Base-by-base conservation (phyloP, 2,329 filamentous ascomycete genomes). In the Talaromyces sp. region DNA sequence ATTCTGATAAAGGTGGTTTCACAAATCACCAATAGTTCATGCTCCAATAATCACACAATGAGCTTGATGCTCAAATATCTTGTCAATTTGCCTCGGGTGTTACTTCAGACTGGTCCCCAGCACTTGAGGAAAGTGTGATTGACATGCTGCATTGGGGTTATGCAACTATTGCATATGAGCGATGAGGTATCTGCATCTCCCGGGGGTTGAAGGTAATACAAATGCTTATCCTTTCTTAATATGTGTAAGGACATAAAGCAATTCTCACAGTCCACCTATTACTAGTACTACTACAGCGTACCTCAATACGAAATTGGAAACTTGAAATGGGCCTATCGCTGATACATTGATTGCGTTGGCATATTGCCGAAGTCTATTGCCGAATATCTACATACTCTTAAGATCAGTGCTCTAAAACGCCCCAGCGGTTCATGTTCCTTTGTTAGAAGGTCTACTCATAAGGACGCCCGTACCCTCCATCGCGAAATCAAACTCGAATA, bases 401-500 rank as follows among this genome's bases (percentile, higher is more conserved):
- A n/a, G n/a, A n/a, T n/a, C n/a, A n/a, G n/a, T n/a, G n/a, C n/a
- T n/a, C n/a, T n/a, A 2, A 7, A 32, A 9, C 14, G 10, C 30
- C 14, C 30, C 30, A 14, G 5, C 33, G 33, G 11, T 35, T n/a
- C n/a, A n/a, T n/a, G n/a, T n/a, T n/a, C n/a, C n/a, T n/a, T n/a
- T n/a, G n/a, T n/a, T n/a, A n/a, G n/a, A n/a, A n/a, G n/a, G n/a
- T n/a, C n/a, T n/a, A n/a, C n/a, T n/a, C n/a, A n/a, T n/a, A n/a
- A n/a, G n/a, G n/a, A 45, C 14, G 24, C 19, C 14, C 10, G 2
- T 3, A 13, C 5, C 10, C n/a, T 22, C 17, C 10, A 47, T 37
- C 14, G 3, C 2, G 3, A 22, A 7, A 13, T 29, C 47, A 57
- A 4, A 63, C 27, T 7, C 45, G 45, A 35, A 71, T 55, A 2